Percentiles rank a stretch among this genome's conserved stretches.
These are phyloP conservation scores for Dioscorea dumetorum DNA, from an alignment of 106 monocot species.

Conservation along the genomic window DNA sequence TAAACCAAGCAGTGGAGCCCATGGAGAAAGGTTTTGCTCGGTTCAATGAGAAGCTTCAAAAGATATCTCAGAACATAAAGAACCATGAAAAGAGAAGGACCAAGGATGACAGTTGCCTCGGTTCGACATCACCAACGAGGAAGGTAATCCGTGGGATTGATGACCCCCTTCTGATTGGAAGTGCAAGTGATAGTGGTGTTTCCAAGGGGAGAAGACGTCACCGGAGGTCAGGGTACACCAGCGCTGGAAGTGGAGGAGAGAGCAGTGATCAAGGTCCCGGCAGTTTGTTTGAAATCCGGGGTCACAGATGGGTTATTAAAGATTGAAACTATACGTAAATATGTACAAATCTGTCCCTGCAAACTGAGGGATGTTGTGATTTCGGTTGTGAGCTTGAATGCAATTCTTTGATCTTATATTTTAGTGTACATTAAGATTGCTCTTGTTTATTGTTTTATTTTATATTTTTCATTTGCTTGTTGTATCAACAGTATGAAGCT, in stretches of 20 bases:
- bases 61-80: constrained; percentile 86
- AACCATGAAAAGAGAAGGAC: constrained; percentile 64
- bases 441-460: too few relatives aligned
- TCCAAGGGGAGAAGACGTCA: constrained; percentile 32
- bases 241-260: constrained; percentile 84
- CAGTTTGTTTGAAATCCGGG: constrained; percentile 53
- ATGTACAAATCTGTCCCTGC: too few relatives aligned
- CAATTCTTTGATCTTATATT: too few relatives aligned
- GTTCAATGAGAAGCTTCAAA: constrained; percentile 90
- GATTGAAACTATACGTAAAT: constrained; percentile 19
- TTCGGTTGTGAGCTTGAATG: too few relatives aligned
- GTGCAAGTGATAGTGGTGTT: constrained; percentile 40
- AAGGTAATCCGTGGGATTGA: constrained; percentile 78
- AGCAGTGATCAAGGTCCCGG: constrained; percentile 62
- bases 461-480: too few relatives aligned
- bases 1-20: constrained; percentile 86
- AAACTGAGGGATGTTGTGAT: too few relatives aligned
- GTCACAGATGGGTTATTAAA: constrained; percentile 64
- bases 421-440: too few relatives aligned
- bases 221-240: constrained; percentile 55
- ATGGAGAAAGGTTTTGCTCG: constrained; percentile 79
- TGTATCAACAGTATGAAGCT: too few relatives aligned
- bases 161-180: constrained; percentile 69
- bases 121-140: constrained; percentile 31
- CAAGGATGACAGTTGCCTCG: constrained; percentile 83